phyloP scores from a whole-genome alignment of 345 rosid species.

The Lumnitzera racemosa region DNA sequence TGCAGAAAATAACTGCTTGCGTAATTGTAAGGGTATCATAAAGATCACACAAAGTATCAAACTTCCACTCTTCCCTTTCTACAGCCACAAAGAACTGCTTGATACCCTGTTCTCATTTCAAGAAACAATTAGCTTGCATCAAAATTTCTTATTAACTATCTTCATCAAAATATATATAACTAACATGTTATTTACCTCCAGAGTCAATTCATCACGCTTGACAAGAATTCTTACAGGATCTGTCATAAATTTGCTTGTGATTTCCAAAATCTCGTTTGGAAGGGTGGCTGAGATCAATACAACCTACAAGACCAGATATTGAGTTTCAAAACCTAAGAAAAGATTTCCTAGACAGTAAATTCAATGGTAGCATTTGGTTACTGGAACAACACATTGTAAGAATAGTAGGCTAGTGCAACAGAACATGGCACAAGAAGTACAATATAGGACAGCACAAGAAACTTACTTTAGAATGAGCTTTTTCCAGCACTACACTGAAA shows the following conservation, averaged over 20 bases:
- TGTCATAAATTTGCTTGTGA: constrained; percentile 88
- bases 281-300: constrained; percentile 94
- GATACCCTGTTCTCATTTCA: constrained; percentile 57
- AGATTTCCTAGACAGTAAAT: too few relatives aligned
- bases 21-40: constrained; percentile 93
- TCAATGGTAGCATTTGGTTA: too few relatives aligned
- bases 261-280: constrained; percentile 95
- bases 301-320: constrained; percentile 37
- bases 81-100: constrained; percentile 93
- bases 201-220: constrained; percentile 96
- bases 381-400: too few relatives aligned
- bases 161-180: neutral
- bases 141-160: neutral
- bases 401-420: too few relatives aligned
- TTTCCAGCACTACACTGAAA: too few relatives aligned
- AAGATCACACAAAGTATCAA: constrained; percentile 92
- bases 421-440: too few relatives aligned
- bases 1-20: constrained; percentile 97
- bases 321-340: neutral
- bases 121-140: constrained; percentile 7
- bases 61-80: constrained; percentile 98
- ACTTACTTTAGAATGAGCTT: too few relatives aligned
- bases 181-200: constrained; percentile 47
- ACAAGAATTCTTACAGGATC: constrained; percentile 95
- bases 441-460: too few relatives aligned